A percentile compares a stretch with the other conserved stretches of the same genome.
Conservation (phyloP, 1,139 yeast species). For the Citeromyces siamensis region DNA sequence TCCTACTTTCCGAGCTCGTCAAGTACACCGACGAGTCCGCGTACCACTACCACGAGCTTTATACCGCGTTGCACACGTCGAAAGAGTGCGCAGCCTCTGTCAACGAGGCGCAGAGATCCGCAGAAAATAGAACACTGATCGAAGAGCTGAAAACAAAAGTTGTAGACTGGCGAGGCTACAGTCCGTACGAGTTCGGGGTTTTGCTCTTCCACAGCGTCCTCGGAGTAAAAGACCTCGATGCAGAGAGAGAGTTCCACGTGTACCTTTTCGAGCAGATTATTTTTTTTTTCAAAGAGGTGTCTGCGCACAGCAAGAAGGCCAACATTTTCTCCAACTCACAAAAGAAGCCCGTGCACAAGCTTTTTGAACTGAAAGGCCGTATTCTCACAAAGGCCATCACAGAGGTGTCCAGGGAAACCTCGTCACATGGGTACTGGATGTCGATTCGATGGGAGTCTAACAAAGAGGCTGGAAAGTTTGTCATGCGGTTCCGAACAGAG, state of each 20-base stretch:
- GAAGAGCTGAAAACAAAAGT: conserved; percentile 64
- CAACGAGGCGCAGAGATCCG: conserved; percentile 88
- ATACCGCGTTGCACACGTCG: conserved; percentile 55
- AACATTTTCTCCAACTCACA: conserved; percentile 9
- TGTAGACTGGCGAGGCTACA: conserved; percentile 91
- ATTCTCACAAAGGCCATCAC: conserved; percentile 59
- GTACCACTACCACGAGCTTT: conserved; percentile 56
- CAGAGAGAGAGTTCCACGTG: conserved; percentile 82
- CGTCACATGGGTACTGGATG: conserved; percentile 35
- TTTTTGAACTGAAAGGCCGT: conserved; percentile 50
- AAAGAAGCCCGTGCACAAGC: background rate
- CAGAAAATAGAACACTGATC: conserved; percentile 71
- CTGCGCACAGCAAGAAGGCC: conserved; percentile 15
- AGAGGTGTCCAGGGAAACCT: conserved; percentile 26
- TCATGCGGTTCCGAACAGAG: conserved; percentile 56
- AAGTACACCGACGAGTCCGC: conserved; percentile 45
- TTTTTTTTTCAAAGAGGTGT: conserved; percentile 40
- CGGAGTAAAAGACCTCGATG: conserved; percentile 63
- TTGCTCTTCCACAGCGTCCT: conserved; percentile 68
- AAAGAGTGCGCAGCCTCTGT: conserved; percentile 74
- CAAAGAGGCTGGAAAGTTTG: conserved; percentile 65
- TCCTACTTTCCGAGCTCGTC: conserved; percentile 62
- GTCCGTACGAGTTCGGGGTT: conserved; percentile 73
- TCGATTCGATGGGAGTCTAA: conserved; percentile 72
- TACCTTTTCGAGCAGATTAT: conserved; percentile 83